Base-by-base conservation (phyloP, 495 filamentous ascomycete genomes). In the Penicillium atrosanguineum region DNA sequence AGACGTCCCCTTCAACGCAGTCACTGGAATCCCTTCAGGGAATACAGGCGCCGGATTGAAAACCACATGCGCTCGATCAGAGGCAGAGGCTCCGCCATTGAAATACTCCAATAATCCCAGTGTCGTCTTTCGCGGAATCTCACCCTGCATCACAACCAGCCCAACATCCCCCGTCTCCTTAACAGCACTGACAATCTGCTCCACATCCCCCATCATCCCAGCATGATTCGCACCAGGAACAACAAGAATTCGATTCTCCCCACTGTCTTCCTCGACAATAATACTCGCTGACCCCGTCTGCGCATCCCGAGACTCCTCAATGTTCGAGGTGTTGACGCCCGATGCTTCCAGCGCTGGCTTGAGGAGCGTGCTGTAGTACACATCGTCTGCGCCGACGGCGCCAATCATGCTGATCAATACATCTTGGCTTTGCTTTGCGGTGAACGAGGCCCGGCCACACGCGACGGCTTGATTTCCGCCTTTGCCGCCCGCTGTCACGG, bases 171-270 rank as follows among this genome's bases (percentile, higher is more conserved):
- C 6, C 16, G 56, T 54, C 12, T 20, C 4, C 29, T 53, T 29
- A 1, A 59, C 23, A 9, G 43, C 49, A 25, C 21, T 1, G 12
- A 63, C 38, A 40, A 61, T 61, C 16, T 36, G 41, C 4, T 6
- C 20, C 11, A 40, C 49, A 38, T 45, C 61, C n/a, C 14, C 53
- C 60, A 50, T 64, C 54, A 52, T 57, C 2, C 75, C 61, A 11
- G 57, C 70, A 52, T 79, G 74, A 65, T 95, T 96, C 1, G 90
- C 90, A 41, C 85, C 86, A 0, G 86, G 84, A 6, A 73, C 74
- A 6, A 94, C 69, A 19, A 96, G 72, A 63, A 95, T 95, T 25
- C 89, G 71, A 68, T 95, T 95, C 72, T 94, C 81, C 0, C 88
- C 81, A 0, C 55, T 46, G 3, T 20, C 52, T 19, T 66, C 63